Evolutionary conservation across 306 rosid species (phyloP).

Genomic region (Prosopis cineraria): DNA sequence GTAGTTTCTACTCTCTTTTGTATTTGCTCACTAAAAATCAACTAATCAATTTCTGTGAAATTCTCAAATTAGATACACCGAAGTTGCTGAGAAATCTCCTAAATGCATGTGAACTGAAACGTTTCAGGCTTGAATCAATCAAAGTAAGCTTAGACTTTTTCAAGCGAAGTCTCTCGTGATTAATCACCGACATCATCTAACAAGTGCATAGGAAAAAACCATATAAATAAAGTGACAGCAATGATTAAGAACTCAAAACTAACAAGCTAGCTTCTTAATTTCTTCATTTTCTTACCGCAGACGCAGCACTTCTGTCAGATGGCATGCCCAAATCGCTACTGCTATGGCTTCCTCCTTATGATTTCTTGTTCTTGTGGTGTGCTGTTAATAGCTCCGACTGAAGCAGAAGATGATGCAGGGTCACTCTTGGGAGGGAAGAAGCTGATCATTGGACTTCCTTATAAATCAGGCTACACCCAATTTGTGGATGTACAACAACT

Average conservation of each 20-base stretch:
- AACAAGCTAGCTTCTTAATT: background rate
- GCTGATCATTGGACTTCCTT: constrained; percentile 15
- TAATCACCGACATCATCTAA: background rate
- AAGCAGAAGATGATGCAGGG: background rate
- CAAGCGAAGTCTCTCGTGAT: background rate
- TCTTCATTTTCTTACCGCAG: background rate
- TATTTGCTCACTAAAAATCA: no score
- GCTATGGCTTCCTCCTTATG: background rate
- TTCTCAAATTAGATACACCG: no score
- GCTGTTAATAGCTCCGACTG: background rate
- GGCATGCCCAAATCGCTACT: background rate
- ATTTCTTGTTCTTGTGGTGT: background rate
- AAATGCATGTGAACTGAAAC: no score
- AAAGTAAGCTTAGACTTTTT: background rate
- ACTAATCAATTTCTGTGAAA: no score
- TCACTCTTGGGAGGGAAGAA: constrained; percentile 12
- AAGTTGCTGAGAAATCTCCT: no score
- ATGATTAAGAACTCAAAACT: background rate
- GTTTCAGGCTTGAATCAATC: background rate
- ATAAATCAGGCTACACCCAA: background rate
- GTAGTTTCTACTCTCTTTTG: no score
- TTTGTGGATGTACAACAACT: background rate
- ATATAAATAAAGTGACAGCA: background rate
- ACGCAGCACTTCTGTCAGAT: background rate
- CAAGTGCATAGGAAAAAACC: background rate